phyloP scores from a whole-genome alignment of 1,284 basidiomycete genomes.

The Trametes pubescens region DNA sequence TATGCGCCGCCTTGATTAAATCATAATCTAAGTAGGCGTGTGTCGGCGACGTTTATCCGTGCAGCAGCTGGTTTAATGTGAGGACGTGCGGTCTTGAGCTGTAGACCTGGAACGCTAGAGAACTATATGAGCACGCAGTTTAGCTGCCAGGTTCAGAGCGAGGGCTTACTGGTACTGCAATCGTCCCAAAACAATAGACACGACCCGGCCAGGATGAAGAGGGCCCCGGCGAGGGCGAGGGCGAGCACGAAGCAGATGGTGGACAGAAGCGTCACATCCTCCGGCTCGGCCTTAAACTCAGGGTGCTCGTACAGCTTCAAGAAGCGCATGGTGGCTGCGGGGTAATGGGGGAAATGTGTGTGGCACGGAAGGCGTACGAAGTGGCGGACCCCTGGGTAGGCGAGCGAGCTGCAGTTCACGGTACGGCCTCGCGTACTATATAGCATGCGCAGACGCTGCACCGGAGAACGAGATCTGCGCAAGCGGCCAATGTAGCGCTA shows the following conservation, averaged over 20 bases:
- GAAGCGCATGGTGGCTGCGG: constrained; percentile 33
- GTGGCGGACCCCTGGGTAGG: neutral
- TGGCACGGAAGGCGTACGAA: neutral
- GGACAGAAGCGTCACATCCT: constrained; percentile 39
- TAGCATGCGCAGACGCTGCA: constrained; percentile 19
- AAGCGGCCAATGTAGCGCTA: constrained; percentile 18
- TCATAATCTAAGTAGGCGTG: neutral
- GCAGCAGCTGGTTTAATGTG: constrained; percentile 28
- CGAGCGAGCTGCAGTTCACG: neutral
- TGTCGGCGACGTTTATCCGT: constrained; percentile 4
- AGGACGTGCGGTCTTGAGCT: constrained; percentile 12
- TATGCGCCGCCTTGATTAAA: neutral
- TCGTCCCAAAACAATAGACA: constrained; percentile 40
- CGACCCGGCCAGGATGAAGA: constrained; percentile 38
- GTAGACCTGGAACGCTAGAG: constrained; percentile 21
- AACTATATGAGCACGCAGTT: neutral
- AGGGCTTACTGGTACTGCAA: constrained; percentile 36
- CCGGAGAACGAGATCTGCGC: constrained; percentile 14
- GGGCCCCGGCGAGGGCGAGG: constrained; percentile 36
- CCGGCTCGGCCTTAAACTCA: constrained; percentile 34
- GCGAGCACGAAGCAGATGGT: constrained; percentile 42
- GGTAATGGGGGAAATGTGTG: neutral
- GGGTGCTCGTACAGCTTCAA: constrained; percentile 40
- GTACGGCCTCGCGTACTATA: constrained; percentile 17
- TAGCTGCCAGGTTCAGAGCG: neutral